Evolutionary conservation across 1,284 basidiomycete species (phyloP), one percentile per base, ranked within the genome.

Genomic region (Tilletia indica): DNA sequence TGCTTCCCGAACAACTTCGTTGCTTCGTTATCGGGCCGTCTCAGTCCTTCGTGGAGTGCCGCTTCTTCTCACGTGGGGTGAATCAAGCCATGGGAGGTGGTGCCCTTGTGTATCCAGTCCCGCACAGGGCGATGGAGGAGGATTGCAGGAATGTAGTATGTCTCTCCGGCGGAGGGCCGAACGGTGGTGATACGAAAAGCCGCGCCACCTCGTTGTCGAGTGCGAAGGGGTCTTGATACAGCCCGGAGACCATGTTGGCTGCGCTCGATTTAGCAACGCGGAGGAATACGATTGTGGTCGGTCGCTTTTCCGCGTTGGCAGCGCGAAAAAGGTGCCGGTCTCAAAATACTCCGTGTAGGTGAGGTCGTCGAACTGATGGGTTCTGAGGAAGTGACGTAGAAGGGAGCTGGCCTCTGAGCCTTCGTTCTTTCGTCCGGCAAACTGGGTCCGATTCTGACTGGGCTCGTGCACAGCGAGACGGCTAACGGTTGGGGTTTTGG

Each of bases 401-500:
- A 54, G 25, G 8, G 51, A 3, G 19, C 51, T 54, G 19, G 51
- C 51, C 19, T 54, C 51, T 6, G 51, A 54, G 19, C 9, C 2
- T 21, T n/a, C 12, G 8, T 31, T n/a, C 51, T 4, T 6, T 54
- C 4, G 19, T 8, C n/a, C 51, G 25, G 8, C 25, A n/a, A 54
- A 54, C 25, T 54, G 51, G 19, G 12, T n/a, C n/a, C 51, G 51
- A 31, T 54, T 54, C 8, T 19, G 12, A n/a, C 51, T n/a, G 19
- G 51, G 51, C 51, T 31, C 51, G 19, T 54, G 51, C n/a, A 54
- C 51, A n/a, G n/a, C 8, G 19, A 54, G 51, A n/a, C 51, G 51
- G 4, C 8, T 31, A 1, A 54, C 51, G 8, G n/a, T 54, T 8
- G 51, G 51, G 19, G 19, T 2, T n/a, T 54, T 54, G 19, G 19